Conservation (phyloP, 176 grass and related monocot species). For the Oryza glumipatula region DNA sequence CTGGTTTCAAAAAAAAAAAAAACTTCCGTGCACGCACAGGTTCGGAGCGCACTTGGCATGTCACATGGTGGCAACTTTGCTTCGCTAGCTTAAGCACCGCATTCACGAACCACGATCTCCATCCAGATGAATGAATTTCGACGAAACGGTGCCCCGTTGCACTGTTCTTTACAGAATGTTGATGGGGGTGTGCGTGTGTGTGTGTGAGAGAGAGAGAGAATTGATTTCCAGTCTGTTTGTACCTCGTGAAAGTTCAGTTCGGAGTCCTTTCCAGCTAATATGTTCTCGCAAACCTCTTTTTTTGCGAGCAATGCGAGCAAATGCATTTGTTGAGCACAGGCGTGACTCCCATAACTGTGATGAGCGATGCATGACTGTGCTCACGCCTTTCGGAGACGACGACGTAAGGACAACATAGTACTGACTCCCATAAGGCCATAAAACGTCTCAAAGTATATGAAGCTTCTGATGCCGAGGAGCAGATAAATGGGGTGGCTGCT, state of each 20-base stretch:
- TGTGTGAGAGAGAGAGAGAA: too few relatives aligned
- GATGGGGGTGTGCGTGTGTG: neutral
- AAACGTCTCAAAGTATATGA: neutral
- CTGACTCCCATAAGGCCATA: neutral
- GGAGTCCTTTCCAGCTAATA: neutral
- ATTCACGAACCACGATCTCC: neutral
- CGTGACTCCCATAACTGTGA: neutral
- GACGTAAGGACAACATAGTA: neutral
- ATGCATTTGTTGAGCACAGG: neutral
- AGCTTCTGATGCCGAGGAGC: neutral
- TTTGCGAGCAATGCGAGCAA: neutral
- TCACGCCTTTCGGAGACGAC: neutral
- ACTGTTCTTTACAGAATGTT: conserved; percentile 9
- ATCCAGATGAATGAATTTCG: neutral
- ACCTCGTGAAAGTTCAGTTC: neutral
- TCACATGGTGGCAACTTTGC: neutral
- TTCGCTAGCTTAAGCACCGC: neutral
- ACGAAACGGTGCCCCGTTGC: neutral
- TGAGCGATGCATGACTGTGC: neutral
- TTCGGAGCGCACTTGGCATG: neutral
- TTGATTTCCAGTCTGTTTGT: neutral
- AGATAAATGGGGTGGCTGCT: neutral
- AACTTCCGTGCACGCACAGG: conserved; percentile 27
- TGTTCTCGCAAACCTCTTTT: neutral
- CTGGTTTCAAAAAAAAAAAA: neutral